Conservation (phyloP, 306 rosid genomes). For the Albizia julibrissin region DNA sequence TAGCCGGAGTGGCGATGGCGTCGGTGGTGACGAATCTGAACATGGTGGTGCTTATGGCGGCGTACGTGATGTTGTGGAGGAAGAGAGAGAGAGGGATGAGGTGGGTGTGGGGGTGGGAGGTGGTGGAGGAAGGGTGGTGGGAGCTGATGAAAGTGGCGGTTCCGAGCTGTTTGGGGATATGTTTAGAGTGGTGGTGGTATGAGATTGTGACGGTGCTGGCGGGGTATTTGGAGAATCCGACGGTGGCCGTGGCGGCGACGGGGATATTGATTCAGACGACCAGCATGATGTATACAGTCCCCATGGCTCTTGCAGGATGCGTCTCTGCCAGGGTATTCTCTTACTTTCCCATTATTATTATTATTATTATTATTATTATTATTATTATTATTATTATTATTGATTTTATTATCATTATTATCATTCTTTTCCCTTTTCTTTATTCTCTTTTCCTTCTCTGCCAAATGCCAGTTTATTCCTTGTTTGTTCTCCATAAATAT, state of each 20-base stretch:
- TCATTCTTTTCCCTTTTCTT: background rate
- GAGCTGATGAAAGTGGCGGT: slow-evolving; percentile 67
- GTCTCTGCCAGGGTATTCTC: slow-evolving; percentile 68
- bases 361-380: too few relatives aligned
- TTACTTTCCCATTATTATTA: background rate
- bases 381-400: too few relatives aligned
- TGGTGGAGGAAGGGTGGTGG: slow-evolving; percentile 44
- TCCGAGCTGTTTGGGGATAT: slow-evolving; percentile 89
- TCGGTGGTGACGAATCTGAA: slow-evolving; percentile 81
- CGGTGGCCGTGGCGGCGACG: slow-evolving; percentile 85
- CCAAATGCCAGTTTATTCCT: background rate
- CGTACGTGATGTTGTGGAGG: slow-evolving; percentile 55
- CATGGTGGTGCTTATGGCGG: slow-evolving; percentile 74
- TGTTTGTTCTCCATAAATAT: background rate
- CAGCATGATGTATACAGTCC: slow-evolving; percentile 96
- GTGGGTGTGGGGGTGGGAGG: slow-evolving; percentile 49
- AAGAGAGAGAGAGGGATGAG: slow-evolving; percentile 39
- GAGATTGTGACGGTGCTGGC: slow-evolving; percentile 89
- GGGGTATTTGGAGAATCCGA: slow-evolving; percentile 80
- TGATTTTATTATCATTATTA: too few relatives aligned
- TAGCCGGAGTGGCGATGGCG: slow-evolving; percentile 83
- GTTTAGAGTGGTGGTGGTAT: slow-evolving; percentile 99
- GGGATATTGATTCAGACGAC: slow-evolving; percentile 96
- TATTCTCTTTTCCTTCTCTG: background rate
- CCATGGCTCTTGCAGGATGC: slow-evolving; percentile 96